Evolutionary conservation across 768 basidiomycete genomes (phyloP).

Genomic region (Pholiota microspora): DNA sequence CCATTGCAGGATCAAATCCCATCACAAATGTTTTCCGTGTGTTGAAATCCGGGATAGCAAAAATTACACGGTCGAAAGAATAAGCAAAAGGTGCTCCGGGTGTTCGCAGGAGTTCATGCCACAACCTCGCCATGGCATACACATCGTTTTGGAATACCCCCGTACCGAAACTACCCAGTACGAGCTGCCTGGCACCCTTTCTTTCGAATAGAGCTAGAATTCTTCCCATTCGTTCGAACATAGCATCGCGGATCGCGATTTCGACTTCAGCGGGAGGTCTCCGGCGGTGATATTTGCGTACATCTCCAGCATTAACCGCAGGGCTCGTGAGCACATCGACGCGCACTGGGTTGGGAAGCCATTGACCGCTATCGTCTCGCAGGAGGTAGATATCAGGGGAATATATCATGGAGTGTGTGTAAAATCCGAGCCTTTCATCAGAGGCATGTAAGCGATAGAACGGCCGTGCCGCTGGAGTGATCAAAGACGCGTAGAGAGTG

Average conservation of each 20-base stretch:
- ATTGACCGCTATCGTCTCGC: conserved; percentile 53
- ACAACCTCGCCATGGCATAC: conserved; percentile 9
- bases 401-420: conserved; percentile 70
- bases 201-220: conserved; percentile 61
- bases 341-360: conserved; percentile 47
- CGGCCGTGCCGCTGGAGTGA: conserved; percentile 44
- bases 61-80: conserved; percentile 57
- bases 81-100: conserved; percentile 43
- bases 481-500: conserved; percentile 59
- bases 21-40: background rate
- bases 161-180: conserved; percentile 72
- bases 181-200: conserved; percentile 53
- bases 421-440: conserved; percentile 52
- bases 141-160: conserved; percentile 68
- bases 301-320: conserved; percentile 60
- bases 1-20: background rate
- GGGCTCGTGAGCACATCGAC: conserved; percentile 65
- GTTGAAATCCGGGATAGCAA: conserved; percentile 34
- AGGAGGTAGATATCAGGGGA: conserved; percentile 57
- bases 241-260: conserved; percentile 28
- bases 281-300: conserved; percentile 19
- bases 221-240: conserved; percentile 70
- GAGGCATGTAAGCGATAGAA: conserved; percentile 57
- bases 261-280: conserved; percentile 7
- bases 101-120: conserved; percentile 21